phyloP scores from a whole-genome alignment of 805 yeast species.

The Cyberlindnera americana region DNA sequence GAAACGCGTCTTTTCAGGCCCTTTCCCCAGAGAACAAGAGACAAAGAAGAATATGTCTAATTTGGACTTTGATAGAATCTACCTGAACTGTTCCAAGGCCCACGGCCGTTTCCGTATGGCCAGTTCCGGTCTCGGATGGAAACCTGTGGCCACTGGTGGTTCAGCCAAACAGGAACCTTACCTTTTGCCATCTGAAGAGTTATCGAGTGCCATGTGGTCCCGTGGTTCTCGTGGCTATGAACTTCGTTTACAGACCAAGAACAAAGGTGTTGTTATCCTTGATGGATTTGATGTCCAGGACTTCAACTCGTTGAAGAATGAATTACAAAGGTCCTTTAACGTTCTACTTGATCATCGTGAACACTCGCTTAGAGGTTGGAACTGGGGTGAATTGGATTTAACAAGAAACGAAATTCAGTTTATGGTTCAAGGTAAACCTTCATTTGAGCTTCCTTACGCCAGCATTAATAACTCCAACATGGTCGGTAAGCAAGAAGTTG shows the following conservation, averaged over 20 bases:
- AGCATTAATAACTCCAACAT: slow-evolving; percentile 81
- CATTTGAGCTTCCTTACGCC: slow-evolving; percentile 84
- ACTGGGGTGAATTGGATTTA: slow-evolving; percentile 94
- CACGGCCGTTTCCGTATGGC: slow-evolving; percentile 93
- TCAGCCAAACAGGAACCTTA: slow-evolving; percentile 66
- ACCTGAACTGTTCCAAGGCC: slow-evolving; percentile 77
- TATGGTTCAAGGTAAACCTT: slow-evolving; percentile 81
- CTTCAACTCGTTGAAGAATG: slow-evolving; percentile 74
- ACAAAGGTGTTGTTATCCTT: slow-evolving; percentile 76
- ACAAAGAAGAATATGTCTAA: slow-evolving; percentile 11
- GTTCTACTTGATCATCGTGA: slow-evolving; percentile 77
- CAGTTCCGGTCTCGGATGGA: slow-evolving; percentile 98
- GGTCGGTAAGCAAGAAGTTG: slow-evolving; percentile 90
- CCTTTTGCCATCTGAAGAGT: slow-evolving; percentile 80
- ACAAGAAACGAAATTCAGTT: slow-evolving; percentile 90
- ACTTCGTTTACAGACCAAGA: slow-evolving; percentile 82
- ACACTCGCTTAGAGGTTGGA: slow-evolving; percentile 97
- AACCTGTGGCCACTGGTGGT: slow-evolving; percentile 52
- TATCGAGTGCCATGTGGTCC: slow-evolving; percentile 82
- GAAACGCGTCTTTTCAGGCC: no score
- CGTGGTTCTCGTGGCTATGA: slow-evolving; percentile 92
- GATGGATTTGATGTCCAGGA: slow-evolving; percentile 93
- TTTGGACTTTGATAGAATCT: slow-evolving; percentile 84
- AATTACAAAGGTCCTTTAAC: slow-evolving; percentile 72
- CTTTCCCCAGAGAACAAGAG: no score